phyloP scores from a whole-genome alignment of 106 monocot genomes.

The Dendrobium nobile region DNA sequence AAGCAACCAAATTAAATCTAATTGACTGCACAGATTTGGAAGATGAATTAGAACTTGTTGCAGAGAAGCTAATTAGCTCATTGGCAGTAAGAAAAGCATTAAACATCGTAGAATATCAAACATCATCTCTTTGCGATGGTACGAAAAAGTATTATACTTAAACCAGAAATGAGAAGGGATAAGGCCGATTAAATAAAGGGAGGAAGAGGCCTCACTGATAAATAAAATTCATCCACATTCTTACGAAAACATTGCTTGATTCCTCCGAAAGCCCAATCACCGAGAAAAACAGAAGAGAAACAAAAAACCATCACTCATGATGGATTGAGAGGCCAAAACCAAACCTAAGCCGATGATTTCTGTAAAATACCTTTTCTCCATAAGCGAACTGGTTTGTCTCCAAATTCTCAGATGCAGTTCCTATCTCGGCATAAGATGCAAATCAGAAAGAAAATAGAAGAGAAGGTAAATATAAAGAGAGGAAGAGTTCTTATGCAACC shows the following conservation, averaged over 20 bases:
- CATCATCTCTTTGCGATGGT: too few species aligned
- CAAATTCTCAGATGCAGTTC: neutral
- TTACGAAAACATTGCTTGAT: neutral
- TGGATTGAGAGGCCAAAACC: constrained; percentile 1
- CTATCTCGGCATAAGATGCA: neutral
- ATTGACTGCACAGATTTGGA: too few species aligned
- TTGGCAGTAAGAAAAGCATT: too few species aligned
- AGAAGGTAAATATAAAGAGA: neutral
- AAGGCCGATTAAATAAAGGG: neutral
- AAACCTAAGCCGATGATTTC: constrained; percentile 1
- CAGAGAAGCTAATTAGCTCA: too few species aligned
- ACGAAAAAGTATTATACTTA: too few species aligned
- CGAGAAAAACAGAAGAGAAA: neutral
- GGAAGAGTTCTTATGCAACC: constrained; percentile 12
- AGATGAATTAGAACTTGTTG: too few species aligned
- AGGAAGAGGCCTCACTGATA: neutral
- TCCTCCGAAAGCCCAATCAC: neutral
- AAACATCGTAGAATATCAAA: too few species aligned
- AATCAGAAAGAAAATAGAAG: neutral
- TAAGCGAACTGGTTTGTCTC: neutral
- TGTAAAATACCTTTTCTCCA: neutral
- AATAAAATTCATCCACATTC: neutral
- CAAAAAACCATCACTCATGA: neutral
- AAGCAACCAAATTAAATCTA: too few species aligned
- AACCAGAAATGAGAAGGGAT: neutral